Conservation (phyloP, 1,284 basidiomycete genomes). For the Ceratobasidium sp. region DNA sequence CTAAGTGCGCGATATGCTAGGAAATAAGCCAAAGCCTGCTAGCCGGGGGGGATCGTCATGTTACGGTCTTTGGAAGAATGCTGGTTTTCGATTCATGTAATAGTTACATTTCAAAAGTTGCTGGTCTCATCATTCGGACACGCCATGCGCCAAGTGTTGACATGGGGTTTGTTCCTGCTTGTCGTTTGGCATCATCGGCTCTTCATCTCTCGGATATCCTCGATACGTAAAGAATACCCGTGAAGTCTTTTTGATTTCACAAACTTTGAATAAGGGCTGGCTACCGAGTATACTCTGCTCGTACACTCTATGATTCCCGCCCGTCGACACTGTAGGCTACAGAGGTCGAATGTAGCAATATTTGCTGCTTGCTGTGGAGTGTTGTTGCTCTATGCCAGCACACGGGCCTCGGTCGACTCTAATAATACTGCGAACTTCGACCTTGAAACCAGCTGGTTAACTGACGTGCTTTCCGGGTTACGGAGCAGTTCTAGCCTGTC, state of each 20-base stretch:
- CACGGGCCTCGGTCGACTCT: not conserved
- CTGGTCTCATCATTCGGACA: no score
- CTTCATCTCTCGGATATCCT: not conserved
- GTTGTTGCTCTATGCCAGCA: not conserved
- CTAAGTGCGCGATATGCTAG: not conserved
- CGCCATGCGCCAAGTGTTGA: not conserved
- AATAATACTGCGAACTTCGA: not conserved
- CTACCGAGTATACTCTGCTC: not conserved
- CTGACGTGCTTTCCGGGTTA: not conserved
- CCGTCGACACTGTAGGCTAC: not conserved
- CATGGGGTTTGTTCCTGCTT: not conserved
- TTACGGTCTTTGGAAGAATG: no score
- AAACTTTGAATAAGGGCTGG: not conserved
- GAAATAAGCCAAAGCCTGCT: conserved; percentile 1
- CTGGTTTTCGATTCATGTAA: no score
- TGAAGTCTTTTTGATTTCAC: not conserved
- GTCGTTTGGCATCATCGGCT: not conserved
- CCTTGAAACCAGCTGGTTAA: not conserved
- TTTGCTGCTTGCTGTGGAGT: not conserved
- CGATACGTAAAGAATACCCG: not conserved
- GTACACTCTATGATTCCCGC: not conserved
- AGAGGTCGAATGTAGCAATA: not conserved
- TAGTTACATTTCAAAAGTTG: not conserved
- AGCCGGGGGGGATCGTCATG: no score
- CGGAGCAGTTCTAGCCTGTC: not conserved